These are phyloP conservation scores for Trichoderma gamsii DNA, from an alignment of 495 filamentous ascomycete genomes.

Conservation along the genomic window DNA sequence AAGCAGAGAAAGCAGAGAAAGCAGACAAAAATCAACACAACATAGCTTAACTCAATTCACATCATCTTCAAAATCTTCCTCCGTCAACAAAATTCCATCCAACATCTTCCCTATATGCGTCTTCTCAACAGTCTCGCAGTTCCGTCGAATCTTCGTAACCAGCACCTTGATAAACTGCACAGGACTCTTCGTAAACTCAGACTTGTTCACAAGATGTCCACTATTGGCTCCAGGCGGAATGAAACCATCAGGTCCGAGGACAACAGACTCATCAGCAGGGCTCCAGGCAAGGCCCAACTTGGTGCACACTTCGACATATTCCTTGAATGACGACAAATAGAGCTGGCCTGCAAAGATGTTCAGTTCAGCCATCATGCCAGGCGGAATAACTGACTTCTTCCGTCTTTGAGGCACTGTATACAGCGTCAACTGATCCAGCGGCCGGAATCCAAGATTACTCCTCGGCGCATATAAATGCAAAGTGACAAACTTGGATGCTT, in stretches of 20 bases:
- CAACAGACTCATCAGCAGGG: slow-evolving; percentile 40
- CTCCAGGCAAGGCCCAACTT: slow-evolving; percentile 45
- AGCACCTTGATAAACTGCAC: slow-evolving; percentile 47
- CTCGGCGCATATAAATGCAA: slow-evolving; percentile 58
- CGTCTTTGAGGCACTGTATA: slow-evolving; percentile 31
- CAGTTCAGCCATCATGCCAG: slow-evolving; percentile 38
- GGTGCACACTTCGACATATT: slow-evolving; percentile 49
- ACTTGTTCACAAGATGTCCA: slow-evolving; percentile 21
- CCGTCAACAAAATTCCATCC: slow-evolving; percentile 35
- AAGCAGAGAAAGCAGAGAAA: too few relatives aligned
- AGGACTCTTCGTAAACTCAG: slow-evolving; percentile 44
- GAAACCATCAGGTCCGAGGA: not conserved
- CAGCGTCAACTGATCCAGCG: slow-evolving; percentile 45
- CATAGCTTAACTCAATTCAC: too few relatives aligned
- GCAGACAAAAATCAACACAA: too few relatives aligned
- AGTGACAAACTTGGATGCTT: slow-evolving; percentile 26
- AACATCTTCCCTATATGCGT: slow-evolving; percentile 51
- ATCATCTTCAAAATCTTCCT: slow-evolving; percentile 21
- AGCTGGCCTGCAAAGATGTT: slow-evolving; percentile 65
- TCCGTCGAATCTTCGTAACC: slow-evolving; percentile 45
- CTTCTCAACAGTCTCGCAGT: slow-evolving; percentile 43
- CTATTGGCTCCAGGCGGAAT: not conserved
- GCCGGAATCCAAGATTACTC: slow-evolving; percentile 33
- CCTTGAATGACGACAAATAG: slow-evolving; percentile 47
- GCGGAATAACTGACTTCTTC: slow-evolving; percentile 20